These are phyloP conservation scores for Amniculicola lignicola DNA, from an alignment of 495 filamentous ascomycete genomes.

Conservation along the genomic window DNA sequence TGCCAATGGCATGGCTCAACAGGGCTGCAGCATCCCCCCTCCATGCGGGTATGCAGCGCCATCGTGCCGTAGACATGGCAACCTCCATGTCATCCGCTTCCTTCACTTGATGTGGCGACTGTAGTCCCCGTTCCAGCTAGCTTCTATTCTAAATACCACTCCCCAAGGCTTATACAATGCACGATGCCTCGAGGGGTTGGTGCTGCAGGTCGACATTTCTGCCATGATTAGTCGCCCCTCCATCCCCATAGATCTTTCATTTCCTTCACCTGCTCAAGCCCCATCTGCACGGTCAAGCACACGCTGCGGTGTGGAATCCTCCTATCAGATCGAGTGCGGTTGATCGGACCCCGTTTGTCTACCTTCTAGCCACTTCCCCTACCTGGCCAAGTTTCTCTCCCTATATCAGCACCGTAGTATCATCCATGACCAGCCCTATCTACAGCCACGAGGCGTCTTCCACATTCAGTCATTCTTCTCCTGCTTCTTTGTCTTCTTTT, in stretches of 20 bases:
- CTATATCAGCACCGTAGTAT: constrained; percentile 2
- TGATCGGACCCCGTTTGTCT: no score
- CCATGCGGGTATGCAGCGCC: no score
- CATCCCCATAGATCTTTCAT: constrained; percentile 6
- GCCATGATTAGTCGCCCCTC: background rate
- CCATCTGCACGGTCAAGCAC: background rate
- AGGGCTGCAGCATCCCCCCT: background rate
- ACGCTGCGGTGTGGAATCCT: background rate
- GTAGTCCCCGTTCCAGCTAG: background rate
- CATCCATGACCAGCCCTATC: no score
- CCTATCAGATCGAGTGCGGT: constrained; percentile 5
- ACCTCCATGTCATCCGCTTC: constrained; percentile 2
- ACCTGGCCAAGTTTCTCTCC: background rate
- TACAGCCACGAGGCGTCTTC: background rate
- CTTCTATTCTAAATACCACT: constrained; percentile 2
- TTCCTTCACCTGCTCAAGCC: constrained; percentile 1
- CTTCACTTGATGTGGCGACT: constrained; percentile 15
- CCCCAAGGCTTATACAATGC: constrained; percentile 12
- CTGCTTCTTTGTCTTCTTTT: background rate
- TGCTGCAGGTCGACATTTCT: background rate
- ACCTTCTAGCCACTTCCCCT: background rate
- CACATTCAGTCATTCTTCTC: background rate
- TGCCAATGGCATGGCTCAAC: background rate
- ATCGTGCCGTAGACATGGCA: background rate
- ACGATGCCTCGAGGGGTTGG: background rate